Conservation (phyloP, 805 yeast genomes). For the Sugiyamaella americana region DNA sequence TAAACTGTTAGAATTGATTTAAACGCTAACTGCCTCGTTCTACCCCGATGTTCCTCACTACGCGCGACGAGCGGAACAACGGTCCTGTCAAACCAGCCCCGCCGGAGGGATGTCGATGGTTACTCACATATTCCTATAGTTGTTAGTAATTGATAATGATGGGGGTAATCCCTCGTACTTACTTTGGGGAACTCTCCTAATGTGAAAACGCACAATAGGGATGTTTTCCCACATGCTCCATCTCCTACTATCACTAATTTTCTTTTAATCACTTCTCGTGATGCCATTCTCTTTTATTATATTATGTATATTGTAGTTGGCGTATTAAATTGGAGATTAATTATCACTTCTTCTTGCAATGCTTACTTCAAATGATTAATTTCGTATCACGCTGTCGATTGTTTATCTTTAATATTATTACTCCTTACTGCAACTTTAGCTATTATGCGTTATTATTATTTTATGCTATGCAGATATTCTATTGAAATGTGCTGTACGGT, state of each 20-base stretch:
- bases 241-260: slow-evolving; percentile 90
- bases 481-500: too few relatives aligned
- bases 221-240: slow-evolving; percentile 93
- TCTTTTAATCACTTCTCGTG: slow-evolving; percentile 19
- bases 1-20: slow-evolving; percentile 30
- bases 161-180: slow-evolving; percentile 14
- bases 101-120: neutral
- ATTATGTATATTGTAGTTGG: neutral
- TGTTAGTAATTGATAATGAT: neutral
- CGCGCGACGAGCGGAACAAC: neutral
- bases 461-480: too few relatives aligned
- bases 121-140: slow-evolving; percentile 12
- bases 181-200: slow-evolving; percentile 89
- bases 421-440: too few relatives aligned
- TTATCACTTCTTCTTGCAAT: too few relatives aligned
- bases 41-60: neutral
- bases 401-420: too few relatives aligned
- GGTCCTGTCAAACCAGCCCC: too few relatives aligned
- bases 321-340: neutral
- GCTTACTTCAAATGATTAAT: too few relatives aligned
- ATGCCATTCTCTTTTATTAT: slow-evolving; percentile 6
- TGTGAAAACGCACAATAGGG: slow-evolving; percentile 83
- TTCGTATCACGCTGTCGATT: too few relatives aligned
- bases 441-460: too few relatives aligned
- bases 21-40: neutral